A percentile compares a stretch with the other conserved stretches of the same genome.
phyloP scores from a whole-genome alignment of 179 eudicot genomes.

The Camellia oleifera region DNA sequence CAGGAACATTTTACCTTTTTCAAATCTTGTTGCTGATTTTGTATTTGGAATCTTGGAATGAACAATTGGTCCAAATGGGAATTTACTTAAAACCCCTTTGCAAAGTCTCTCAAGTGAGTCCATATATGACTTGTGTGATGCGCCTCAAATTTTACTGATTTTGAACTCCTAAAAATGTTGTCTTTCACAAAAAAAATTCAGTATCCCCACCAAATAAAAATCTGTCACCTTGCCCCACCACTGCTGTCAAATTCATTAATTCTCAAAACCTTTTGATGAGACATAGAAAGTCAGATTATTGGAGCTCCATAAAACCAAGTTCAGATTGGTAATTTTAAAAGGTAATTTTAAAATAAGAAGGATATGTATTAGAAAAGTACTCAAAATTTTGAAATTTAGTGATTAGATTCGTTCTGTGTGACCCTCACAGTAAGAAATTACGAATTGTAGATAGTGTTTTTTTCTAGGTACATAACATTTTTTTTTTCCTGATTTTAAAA shows the following conservation, averaged over 20 bases:
- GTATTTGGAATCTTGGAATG: constrained; percentile 28
- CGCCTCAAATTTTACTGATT: not conserved
- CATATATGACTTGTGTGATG: not conserved
- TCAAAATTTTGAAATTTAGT: no score
- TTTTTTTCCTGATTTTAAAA: not conserved
- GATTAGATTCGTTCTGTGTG: no score
- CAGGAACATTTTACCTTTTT: constrained; percentile 22
- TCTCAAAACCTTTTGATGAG: constrained; percentile 38
- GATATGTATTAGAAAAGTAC: no score
- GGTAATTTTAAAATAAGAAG: no score
- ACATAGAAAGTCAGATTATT: constrained; percentile 36
- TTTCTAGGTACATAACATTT: no score
- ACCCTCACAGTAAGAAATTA: no score
- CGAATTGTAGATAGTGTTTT: no score
- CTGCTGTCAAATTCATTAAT: constrained; percentile 52
- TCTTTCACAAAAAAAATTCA: not conserved
- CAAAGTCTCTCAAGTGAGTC: not conserved
- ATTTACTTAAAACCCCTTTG: constrained; percentile 6
- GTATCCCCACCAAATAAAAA: constrained; percentile 26
- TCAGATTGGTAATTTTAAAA: no score
- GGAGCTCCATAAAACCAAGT: constrained; percentile 7
- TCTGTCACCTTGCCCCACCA: constrained; percentile 38
- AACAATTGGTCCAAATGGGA: constrained; percentile 9
- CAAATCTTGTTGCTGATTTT: constrained; percentile 28
- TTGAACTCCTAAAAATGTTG: not conserved